Evolutionary conservation across 441 rosid genomes (phyloP), one percentile per base, ranked within the genome.

Genomic region (Jatropha podagrica): DNA sequence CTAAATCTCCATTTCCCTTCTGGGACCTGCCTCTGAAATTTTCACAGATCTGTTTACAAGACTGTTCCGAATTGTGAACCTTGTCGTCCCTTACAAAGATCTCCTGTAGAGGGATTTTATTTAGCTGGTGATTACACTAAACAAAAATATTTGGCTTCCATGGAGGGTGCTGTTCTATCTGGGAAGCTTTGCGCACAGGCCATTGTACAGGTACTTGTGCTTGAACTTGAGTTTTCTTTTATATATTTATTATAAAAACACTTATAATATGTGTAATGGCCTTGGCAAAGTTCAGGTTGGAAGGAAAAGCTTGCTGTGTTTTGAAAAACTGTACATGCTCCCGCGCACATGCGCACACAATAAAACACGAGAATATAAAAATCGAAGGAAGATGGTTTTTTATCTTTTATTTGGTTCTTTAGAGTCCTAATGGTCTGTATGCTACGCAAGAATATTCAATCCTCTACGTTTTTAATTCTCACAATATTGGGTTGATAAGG

Each of bases 151-250:
- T 78, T 95, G 85, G 97, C 99, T 78, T 95, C 97, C 20, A 95
- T 95, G 98, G 98, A 95, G 86, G 99, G 98, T 5, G 99, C 96
- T n/a, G 90, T 95, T 69, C 93, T 95, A 51, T 95, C 97, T 0
- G 98, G 98, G 65, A 95, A 95, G 90, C 78, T 92, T 79, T 90
- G 98, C 82, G 92, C 95, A 18, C 91, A 90, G 82, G 87, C 94
- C 68, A 91, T 95, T 72, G 81, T 88, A 46, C 90, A 95, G 98
- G 98, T 91, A 84, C 68, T 44, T 55, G 67, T 49, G 8, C 72
- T 55, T 17, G 20, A 20, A 52, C 52, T 69, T 51, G 13, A 14
- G 5, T 49, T 15, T 1, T 62, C 41, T 32, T 74, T 4, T 6
- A 8, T 56, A 40, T 0, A 49, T 72, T 67, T 44, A 48, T 37